Evolutionary conservation across 2,329 filamentous ascomycete species (phyloP).

Genomic region (Didymella exigua): DNA sequence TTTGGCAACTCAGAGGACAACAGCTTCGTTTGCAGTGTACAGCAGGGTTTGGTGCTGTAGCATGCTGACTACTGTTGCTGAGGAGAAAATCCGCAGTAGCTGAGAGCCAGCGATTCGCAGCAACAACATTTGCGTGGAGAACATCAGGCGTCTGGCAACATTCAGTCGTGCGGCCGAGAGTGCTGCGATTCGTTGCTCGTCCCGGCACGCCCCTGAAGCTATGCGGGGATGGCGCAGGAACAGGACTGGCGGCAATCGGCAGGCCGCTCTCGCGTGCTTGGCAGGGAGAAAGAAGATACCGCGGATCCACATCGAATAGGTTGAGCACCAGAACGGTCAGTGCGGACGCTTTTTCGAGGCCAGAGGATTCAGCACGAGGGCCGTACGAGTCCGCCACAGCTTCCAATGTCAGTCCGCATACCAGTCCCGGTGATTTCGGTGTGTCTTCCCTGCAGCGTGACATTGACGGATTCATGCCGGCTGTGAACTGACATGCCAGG

Average conservation of each 20-base stretch:
- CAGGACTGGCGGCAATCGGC: slow-evolving; percentile 30
- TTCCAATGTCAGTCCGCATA: slow-evolving; percentile 6
- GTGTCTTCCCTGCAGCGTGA: slow-evolving; percentile 5
- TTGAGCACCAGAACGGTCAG: slow-evolving; percentile 12
- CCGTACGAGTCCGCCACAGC: slow-evolving; percentile 7
- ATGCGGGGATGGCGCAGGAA: slow-evolving; percentile 33
- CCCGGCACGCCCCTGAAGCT: slow-evolving; percentile 29
- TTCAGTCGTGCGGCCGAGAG: slow-evolving; percentile 15
- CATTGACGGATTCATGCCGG: slow-evolving; percentile 2
- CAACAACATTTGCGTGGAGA: slow-evolving; percentile 13
- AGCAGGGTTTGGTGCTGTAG: neutral
- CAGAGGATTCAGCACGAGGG: slow-evolving; percentile 6
- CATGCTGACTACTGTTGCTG: neutral
- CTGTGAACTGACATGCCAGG: neutral
- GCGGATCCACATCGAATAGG: slow-evolving; percentile 9
- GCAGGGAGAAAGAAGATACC: slow-evolving; percentile 36
- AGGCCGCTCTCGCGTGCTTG: slow-evolving; percentile 31
- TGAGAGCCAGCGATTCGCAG: slow-evolving; percentile 1
- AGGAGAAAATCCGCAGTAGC: neutral
- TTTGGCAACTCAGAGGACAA: neutral
- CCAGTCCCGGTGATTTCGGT: slow-evolving; percentile 6
- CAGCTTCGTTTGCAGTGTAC: neutral
- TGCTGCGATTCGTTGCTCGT: slow-evolving; percentile 32
- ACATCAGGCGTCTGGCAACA: slow-evolving; percentile 18
- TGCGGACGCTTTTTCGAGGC: slow-evolving; percentile 11